Conservation (phyloP, 2,329 filamentous ascomycete species). For the Colletotrichum musicola region DNA sequence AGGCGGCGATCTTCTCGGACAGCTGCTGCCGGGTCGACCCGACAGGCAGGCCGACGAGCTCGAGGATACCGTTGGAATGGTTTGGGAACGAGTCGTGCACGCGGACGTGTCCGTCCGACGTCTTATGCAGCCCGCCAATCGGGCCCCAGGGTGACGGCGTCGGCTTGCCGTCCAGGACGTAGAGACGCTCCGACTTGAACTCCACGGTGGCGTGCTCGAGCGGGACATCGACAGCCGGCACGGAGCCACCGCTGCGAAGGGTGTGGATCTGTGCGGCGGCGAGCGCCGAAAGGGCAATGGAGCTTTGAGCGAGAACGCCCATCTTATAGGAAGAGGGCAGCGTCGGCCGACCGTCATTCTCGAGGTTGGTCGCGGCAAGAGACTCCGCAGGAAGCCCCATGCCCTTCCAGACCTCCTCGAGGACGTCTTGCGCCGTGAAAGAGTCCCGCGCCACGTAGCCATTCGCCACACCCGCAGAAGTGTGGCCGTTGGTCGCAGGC, state of each 20-base stretch:
- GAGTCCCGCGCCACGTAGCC: not conserved
- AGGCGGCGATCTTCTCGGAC: constrained; percentile 49
- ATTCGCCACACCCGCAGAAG: not conserved
- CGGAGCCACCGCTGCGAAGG: constrained; percentile 43
- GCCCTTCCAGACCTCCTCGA: constrained; percentile 25
- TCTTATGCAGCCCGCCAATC: constrained; percentile 65
- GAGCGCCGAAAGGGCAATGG: constrained; percentile 64
- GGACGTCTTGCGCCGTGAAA: constrained; percentile 15
- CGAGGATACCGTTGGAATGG: constrained; percentile 58
- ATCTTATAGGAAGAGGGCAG: constrained; percentile 67
- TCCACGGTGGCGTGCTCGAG: constrained; percentile 62
- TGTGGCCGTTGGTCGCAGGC: not conserved
- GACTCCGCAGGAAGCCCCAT: constrained; percentile 11
- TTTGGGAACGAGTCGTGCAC: constrained; percentile 68
- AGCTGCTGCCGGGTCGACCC: constrained; percentile 54
- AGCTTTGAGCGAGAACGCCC: constrained; percentile 63
- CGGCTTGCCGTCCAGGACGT: constrained; percentile 55
- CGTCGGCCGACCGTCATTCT: not conserved
- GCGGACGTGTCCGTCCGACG: constrained; percentile 64
- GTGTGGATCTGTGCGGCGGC: constrained; percentile 61
- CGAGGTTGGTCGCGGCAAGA: not conserved
- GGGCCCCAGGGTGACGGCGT: constrained; percentile 51
- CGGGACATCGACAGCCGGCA: constrained; percentile 57
- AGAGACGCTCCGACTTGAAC: constrained; percentile 66
- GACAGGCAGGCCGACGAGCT: constrained; percentile 55